phyloP scores from a whole-genome alignment of 2,329 filamentous ascomycete species.

The Nannizziopsis arthrosporioides region DNA sequence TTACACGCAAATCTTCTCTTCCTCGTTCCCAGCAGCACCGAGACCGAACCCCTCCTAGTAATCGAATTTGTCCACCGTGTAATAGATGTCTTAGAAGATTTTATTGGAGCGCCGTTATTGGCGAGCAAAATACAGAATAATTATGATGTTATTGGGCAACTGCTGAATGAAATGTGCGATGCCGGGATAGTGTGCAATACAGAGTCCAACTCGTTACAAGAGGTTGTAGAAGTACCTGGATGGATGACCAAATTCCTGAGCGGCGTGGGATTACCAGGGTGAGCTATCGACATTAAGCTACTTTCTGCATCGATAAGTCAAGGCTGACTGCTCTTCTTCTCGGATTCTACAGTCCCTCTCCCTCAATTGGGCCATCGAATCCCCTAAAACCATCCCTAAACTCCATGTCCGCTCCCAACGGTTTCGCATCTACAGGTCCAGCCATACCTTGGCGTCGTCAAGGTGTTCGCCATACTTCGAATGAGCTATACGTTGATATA shows the following conservation, averaged over 20 bases:
- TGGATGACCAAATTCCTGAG: conserved; percentile 81
- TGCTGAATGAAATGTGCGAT: conserved; percentile 94
- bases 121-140: conserved; percentile 75
- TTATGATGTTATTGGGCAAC: conserved; percentile 88
- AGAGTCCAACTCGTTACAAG: conserved; percentile 81
- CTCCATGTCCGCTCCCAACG: conserved; percentile 18
- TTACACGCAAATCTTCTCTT: conserved; percentile 80
- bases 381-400: conserved; percentile 32
- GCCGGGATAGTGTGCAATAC: conserved; percentile 79
- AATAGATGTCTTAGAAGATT: conserved; percentile 86
- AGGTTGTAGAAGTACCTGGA: conserved; percentile 83
- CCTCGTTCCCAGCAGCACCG: conserved; percentile 69
- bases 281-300: conserved; percentile 14
- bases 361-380: conserved; percentile 31
- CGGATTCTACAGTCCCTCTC: conserved; percentile 30
- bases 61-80: conserved; percentile 92
- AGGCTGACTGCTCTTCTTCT: background rate
- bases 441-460: conserved; percentile 78
- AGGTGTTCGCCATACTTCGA: conserved; percentile 90
- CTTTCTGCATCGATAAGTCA: background rate
- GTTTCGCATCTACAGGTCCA: conserved; percentile 30
- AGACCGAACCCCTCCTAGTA: conserved; percentile 78
- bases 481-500: conserved; percentile 93
- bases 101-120: conserved; percentile 75
- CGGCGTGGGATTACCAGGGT: conserved; percentile 73